Conservation (phyloP, 2,329 filamentous ascomycete species). For the Aspergillus sp. region DNA sequence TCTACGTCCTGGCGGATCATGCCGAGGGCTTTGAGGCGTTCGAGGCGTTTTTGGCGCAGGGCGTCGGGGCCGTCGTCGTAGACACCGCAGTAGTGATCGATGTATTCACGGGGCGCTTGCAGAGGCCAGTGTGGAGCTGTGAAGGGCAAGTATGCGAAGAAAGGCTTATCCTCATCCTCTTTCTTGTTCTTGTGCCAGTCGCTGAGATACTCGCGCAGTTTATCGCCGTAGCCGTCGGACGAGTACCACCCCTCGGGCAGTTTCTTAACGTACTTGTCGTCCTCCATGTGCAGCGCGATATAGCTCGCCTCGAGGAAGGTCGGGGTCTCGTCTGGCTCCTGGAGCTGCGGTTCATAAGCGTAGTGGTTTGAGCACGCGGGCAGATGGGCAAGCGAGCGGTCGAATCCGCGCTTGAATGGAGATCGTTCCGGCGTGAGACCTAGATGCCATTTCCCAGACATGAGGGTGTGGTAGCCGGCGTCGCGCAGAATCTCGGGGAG, state of each 20-base stretch:
- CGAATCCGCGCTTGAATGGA: conserved; percentile 59
- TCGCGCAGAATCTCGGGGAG: conserved; percentile 60
- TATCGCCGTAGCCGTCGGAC: conserved; percentile 54
- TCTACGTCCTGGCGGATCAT: conserved; percentile 52
- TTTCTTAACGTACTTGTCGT: conserved; percentile 45
- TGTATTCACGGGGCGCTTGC: conserved; percentile 57
- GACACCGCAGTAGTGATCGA: conserved; percentile 58
- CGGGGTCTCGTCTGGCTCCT: conserved; percentile 42
- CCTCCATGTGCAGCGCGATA: conserved; percentile 48
- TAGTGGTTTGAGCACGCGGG: conserved; percentile 63
- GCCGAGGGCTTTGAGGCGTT: conserved; percentile 57
- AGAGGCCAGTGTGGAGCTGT: conserved; percentile 65
- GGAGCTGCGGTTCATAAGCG: conserved; percentile 51
- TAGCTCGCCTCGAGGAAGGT: conserved; percentile 43
- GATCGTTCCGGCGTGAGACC: conserved; percentile 58
- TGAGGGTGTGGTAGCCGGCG: conserved; percentile 59
- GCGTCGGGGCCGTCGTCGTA: conserved; percentile 63
- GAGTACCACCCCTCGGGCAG: conserved; percentile 56
- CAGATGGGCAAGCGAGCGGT: conserved; percentile 59
- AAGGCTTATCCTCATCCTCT: conserved; percentile 42
- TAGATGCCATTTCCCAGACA: conserved; percentile 65
- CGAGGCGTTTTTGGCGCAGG: conserved; percentile 54
- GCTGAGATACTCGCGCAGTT: conserved; percentile 53
- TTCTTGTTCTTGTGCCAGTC: conserved; percentile 44
- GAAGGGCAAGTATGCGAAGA: conserved; percentile 63